Conservation (phyloP, 208 protist species). For the Trypanosomatidae sp. region DNA sequence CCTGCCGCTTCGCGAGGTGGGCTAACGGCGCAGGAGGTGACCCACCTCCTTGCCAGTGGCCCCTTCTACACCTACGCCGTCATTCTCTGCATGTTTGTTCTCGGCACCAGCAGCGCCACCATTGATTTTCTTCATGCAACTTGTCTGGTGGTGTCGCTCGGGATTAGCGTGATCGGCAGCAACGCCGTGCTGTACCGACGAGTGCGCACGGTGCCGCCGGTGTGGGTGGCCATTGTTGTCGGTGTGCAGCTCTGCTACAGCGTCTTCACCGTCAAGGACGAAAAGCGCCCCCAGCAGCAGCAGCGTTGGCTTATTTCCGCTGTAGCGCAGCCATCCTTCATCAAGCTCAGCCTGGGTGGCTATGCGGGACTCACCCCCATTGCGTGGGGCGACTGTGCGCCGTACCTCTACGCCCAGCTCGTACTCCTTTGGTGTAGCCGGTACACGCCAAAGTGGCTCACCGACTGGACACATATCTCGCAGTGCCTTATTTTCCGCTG, state of each 20-base stretch:
- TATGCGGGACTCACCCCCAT: not conserved
- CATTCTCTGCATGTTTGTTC: constrained; percentile 24
- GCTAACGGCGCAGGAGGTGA: constrained; percentile 15
- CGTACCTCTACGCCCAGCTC: constrained; percentile 23
- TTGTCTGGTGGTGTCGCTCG: constrained; percentile 23
- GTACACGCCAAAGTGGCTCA: constrained; percentile 13
- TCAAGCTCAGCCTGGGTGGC: not conserved
- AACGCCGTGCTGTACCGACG: constrained; percentile 27
- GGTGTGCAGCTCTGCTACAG: constrained; percentile 21
- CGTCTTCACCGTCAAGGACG: not conserved
- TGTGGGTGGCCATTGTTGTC: constrained; percentile 21
- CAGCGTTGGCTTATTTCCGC: not conserved
- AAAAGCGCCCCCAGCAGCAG: not conserved
- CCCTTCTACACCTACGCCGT: constrained; percentile 23
- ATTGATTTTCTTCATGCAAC: constrained; percentile 18
- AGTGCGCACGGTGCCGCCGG: constrained; percentile 15
- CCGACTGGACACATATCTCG: constrained; percentile 11
- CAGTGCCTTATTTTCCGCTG: constrained; percentile 29
- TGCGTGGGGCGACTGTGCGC: constrained; percentile 8
- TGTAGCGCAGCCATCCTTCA: too few relatives aligned
- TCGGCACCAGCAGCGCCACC: constrained; percentile 19
- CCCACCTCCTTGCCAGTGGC: constrained; percentile 6
- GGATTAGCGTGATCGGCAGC: constrained; percentile 21
- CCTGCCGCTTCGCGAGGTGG: not conserved
- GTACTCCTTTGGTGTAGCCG: constrained; percentile 31